Evolutionary conservation across 805 yeast genomes (phyloP).

Genomic region (Kurtzmaniella cleridarum): DNA sequence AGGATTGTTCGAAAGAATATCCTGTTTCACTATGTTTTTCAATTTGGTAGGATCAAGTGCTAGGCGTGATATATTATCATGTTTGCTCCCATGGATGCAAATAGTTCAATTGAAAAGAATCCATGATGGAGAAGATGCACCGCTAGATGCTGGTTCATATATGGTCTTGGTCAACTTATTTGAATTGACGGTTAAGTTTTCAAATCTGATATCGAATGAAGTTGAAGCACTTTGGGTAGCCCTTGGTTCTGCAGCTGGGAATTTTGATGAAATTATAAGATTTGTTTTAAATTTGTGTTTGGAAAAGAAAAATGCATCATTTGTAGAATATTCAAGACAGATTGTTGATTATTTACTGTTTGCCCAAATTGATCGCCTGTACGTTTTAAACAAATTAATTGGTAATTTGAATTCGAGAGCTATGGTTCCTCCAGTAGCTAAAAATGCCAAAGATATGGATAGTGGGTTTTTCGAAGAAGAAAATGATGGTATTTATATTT

Average conservation of each 20-base stretch:
- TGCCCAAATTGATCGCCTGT: conserved; percentile 41
- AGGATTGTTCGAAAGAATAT: conserved; percentile 55
- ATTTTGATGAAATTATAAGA: conserved; percentile 66
- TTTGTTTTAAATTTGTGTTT: conserved; percentile 66
- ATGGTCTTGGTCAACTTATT: conserved; percentile 80
- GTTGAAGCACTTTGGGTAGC: conserved; percentile 96
- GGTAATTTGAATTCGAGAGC: conserved; percentile 73
- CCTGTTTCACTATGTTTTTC: conserved; percentile 67
- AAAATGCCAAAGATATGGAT: not conserved
- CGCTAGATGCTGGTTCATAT: conserved; percentile 26
- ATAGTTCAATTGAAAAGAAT: conserved; percentile 54
- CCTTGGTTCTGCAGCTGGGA: conserved; percentile 67
- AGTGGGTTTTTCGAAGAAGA: conserved; percentile 22
- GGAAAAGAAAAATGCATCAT: conserved; percentile 60
- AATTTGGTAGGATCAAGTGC: conserved; percentile 51
- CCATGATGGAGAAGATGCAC: not conserved
- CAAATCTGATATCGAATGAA: conserved; percentile 73
- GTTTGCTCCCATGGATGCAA: conserved; percentile 90
- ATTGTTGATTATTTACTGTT: conserved; percentile 71
- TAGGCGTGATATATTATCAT: conserved; percentile 73
- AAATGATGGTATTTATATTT: conserved; percentile 44
- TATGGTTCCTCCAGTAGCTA: conserved; percentile 71
- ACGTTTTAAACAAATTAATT: conserved; percentile 56
- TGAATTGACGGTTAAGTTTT: conserved; percentile 77
- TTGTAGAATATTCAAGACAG: conserved; percentile 77